Percentiles rank a stretch among this genome's conserved stretches.
Evolutionary conservation across 768 basidiomycete genomes (phyloP).

Genomic region (Hericium rajendrae): DNA sequence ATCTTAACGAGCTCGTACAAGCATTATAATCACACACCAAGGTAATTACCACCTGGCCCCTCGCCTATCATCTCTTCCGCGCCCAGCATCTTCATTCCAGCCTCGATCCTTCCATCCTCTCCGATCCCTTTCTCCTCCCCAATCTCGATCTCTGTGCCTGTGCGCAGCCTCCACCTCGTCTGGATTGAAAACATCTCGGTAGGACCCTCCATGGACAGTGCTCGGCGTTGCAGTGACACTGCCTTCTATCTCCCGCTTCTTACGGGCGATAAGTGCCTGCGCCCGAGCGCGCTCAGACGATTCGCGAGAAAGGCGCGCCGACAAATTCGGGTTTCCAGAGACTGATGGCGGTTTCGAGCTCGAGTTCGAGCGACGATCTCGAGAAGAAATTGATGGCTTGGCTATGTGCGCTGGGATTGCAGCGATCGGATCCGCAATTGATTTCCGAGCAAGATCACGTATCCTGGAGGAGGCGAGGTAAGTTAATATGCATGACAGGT

Average conservation of each 20-base stretch:
- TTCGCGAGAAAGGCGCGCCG: slow-evolving; percentile 60
- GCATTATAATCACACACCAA: no score
- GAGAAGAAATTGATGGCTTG: slow-evolving; percentile 21
- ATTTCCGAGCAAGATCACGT: slow-evolving; percentile 56
- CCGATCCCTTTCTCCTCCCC: neutral
- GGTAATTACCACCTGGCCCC: neutral
- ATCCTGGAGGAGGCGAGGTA: slow-evolving; percentile 27
- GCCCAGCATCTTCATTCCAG: neutral
- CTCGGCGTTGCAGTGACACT: slow-evolving; percentile 62
- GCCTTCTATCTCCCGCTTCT: slow-evolving; percentile 53
- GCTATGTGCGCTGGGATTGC: slow-evolving; percentile 62
- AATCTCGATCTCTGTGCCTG: slow-evolving; percentile 27
- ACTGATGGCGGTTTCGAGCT: slow-evolving; percentile 7
- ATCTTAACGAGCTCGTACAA: no score
- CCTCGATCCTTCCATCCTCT: neutral
- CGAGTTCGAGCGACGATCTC: neutral
- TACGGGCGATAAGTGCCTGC: slow-evolving; percentile 56
- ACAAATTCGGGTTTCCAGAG: slow-evolving; percentile 20
- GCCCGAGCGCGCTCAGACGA: slow-evolving; percentile 69
- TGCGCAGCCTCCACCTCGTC: slow-evolving; percentile 66
- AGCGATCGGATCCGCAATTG: slow-evolving; percentile 60
- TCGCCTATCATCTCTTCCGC: neutral
- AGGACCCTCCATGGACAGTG: slow-evolving; percentile 47
- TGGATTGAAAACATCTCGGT: slow-evolving; percentile 63
- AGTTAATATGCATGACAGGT: neutral